Evolutionary conservation across 305 asterid species (phyloP), one percentile per base, ranked within the genome.

Genomic region (Andrographis paniculata): DNA sequence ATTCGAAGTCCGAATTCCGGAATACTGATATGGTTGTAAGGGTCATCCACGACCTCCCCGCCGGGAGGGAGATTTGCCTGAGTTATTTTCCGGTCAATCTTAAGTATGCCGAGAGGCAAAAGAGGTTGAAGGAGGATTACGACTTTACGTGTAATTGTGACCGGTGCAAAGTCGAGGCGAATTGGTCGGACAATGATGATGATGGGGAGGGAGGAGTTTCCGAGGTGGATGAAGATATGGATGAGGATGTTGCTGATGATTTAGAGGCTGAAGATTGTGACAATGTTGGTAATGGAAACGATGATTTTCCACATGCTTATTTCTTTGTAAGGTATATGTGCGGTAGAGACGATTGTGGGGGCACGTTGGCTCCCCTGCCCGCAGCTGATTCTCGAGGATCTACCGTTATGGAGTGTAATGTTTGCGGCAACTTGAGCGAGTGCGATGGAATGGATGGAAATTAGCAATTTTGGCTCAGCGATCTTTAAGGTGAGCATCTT

Each of bases 131-230:
- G 74, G 97, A 85, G 49, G 95, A 78, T 58, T 89, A 89, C 38
- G 91, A 94, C 1, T 85, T 89, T 42, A 43, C 52, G 5, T 85
- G 95, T 33, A 75, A 74, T 45, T 85, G 97, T 52, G 94, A 89
- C 42, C 87, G 97, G n/a, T 89, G 97, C 67, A 79, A 64, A 13
- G 91, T 89, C 14, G 97, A 89, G 82, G 87, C 79, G 3, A 82
- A 69, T 49, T 89, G 97, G 95, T 74, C 93, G n/a, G 93, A 88
- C 48, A 41, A 73, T 12, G 97, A 87, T 54, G 91, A 65, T 27
- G 88, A 62, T 49, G 71, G 44, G 7, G 86, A 64, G 43, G 79
- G 57, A 1, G 77, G 50, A 22, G 50, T 47, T 57, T 68, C 20
- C 4, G 66, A 64, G 10, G 72, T 59, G 0, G 82, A 61, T 50